These are phyloP conservation scores for Microcyclospora tardicrescens DNA, from an alignment of 2,329 filamentous ascomycete species.

Conservation along the genomic window DNA sequence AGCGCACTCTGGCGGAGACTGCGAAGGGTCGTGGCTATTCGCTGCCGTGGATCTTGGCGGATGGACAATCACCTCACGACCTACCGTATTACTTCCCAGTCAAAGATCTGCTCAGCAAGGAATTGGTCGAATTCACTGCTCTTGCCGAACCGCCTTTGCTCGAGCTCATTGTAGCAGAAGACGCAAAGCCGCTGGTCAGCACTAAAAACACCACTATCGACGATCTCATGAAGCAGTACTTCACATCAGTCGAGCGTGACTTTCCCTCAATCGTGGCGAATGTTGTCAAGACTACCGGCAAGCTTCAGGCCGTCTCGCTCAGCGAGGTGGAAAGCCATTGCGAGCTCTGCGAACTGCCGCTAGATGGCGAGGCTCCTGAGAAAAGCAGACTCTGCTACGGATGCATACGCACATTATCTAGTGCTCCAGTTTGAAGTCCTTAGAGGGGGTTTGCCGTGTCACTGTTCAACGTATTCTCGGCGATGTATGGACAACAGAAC, in stretches of 20 bases:
- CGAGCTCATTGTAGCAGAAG: conserved; percentile 18
- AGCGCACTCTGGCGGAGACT: conserved; percentile 72
- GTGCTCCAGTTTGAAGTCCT: conserved; percentile 1
- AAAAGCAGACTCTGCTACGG: conserved; percentile 52
- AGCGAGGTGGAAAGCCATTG: conserved; percentile 35
- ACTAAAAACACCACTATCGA: conserved; percentile 79
- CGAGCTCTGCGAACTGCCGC: conserved; percentile 54
- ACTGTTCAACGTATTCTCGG: too few species aligned
- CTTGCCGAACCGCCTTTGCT: conserved; percentile 26
- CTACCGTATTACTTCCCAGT: conserved; percentile 63
- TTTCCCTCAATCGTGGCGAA: conserved; percentile 91
- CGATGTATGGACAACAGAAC: too few species aligned
- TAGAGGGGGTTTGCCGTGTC: too few species aligned
- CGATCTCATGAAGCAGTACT: conserved; percentile 79
- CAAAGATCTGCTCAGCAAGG: conserved; percentile 71
- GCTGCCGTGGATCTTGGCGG: conserved; percentile 68
- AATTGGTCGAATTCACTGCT: conserved; percentile 54
- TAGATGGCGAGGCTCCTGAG: conserved; percentile 27
- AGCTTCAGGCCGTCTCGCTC: conserved; percentile 45
- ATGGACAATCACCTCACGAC: conserved; percentile 51
- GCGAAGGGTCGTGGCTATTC: conserved; percentile 82
- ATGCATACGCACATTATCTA: conserved; percentile 34
- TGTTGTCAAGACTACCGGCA: conserved; percentile 82
- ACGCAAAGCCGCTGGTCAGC: conserved; percentile 35
- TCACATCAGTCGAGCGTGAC: conserved; percentile 68